A percentile compares a stretch with the other conserved stretches of the same genome.
These are phyloP conservation scores for Strobilomyces echinocephalus DNA, from an alignment of 768 basidiomycete genomes.

Conservation along the genomic window DNA sequence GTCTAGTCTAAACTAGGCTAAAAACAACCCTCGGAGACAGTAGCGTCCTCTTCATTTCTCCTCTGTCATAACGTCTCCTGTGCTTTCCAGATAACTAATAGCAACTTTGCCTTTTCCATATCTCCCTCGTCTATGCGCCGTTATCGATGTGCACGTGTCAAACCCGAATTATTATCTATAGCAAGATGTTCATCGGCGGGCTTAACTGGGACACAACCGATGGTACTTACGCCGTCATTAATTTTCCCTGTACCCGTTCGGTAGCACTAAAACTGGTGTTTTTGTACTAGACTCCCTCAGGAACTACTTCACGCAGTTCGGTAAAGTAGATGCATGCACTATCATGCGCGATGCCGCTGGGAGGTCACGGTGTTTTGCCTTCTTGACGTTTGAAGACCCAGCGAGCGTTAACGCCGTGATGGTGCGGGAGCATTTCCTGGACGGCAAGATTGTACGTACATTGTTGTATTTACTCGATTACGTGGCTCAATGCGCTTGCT, in stretches of 20 bases:
- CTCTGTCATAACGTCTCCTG: slow-evolving; percentile 57
- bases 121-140: slow-evolving; percentile 23
- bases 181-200: slow-evolving; percentile 99
- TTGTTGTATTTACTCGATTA: slow-evolving; percentile 20
- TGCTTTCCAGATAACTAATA: slow-evolving; percentile 79
- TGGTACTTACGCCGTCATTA: slow-evolving; percentile 59
- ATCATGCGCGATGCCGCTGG: slow-evolving; percentile 98
- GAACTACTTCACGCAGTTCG: slow-evolving; percentile 93
- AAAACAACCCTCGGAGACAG: slow-evolving; percentile 57
- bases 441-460: slow-evolving; percentile 89
- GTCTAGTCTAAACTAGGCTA: slow-evolving; percentile 82
- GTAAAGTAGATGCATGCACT: slow-evolving; percentile 94
- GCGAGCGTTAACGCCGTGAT: slow-evolving; percentile 93
- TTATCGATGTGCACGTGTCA: slow-evolving; percentile 26
- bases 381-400: slow-evolving; percentile 92
- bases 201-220: slow-evolving; percentile 99
- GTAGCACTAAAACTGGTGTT: slow-evolving; percentile 41
- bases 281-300: slow-evolving; percentile 59
- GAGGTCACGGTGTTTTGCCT: slow-evolving; percentile 95
- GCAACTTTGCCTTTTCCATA: slow-evolving; percentile 47
- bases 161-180: slow-evolving; percentile 40
- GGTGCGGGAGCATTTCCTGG: slow-evolving; percentile 90
- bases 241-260: slow-evolving; percentile 30
- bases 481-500: slow-evolving; percentile 17
- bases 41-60: slow-evolving; percentile 61